Conservation (phyloP, 2,329 filamentous ascomycete species). For the Arthrobotrys sphaeroides region DNA sequence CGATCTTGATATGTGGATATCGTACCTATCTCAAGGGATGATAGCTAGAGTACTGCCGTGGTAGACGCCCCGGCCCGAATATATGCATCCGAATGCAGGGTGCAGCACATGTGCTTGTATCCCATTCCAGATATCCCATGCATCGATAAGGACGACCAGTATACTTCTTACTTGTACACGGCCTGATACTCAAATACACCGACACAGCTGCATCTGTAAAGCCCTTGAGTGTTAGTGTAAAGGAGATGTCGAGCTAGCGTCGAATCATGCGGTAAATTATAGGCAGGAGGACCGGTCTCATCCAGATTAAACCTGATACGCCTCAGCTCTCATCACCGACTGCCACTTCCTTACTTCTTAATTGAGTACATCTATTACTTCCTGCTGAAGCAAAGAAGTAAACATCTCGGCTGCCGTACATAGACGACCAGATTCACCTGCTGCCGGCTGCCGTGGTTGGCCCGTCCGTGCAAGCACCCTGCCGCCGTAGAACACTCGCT, state of each 20-base stretch:
- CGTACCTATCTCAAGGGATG: no score
- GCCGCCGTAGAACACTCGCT: not conserved
- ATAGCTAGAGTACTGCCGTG: no score
- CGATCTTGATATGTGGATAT: no score
- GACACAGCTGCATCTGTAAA: no score
- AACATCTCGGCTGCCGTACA: no score
- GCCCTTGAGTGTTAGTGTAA: no score
- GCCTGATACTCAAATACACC: not conserved
- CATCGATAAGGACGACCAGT: slow-evolving; percentile 17
- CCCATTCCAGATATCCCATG: slow-evolving; percentile 7
- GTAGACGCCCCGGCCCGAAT: slow-evolving; percentile 41
- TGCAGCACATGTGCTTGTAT: slow-evolving; percentile 29
- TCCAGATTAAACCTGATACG: slow-evolving; percentile 50
- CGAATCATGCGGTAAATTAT: slow-evolving; percentile 15
- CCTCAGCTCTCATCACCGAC: slow-evolving; percentile 20
- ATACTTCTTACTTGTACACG: no score
- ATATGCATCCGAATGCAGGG: slow-evolving; percentile 14
- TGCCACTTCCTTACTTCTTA: no score
- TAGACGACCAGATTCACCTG: no score
- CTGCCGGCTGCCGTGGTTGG: slow-evolving; percentile 5
- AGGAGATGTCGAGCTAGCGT: no score
- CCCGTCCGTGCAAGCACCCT: not conserved
- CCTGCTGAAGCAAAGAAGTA: no score
- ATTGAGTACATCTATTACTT: no score
- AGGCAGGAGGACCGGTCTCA: slow-evolving; percentile 27